phyloP scores from a whole-genome alignment of 164 flowering plant genomes.

The Vitis riparia region DNA sequence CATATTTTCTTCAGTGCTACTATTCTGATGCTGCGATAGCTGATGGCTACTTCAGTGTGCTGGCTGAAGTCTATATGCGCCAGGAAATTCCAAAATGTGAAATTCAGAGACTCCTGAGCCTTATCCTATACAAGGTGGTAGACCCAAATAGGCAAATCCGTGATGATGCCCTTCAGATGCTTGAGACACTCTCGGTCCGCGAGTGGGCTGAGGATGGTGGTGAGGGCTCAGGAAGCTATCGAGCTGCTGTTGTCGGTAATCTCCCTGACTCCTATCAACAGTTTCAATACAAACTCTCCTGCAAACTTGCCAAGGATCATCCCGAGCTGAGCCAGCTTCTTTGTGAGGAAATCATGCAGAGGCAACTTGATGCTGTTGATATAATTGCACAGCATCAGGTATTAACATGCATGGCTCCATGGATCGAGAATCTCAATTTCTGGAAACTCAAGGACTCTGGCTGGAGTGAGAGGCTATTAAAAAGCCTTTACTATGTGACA shows the following conservation, averaged over 20 bases:
- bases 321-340: slow-evolving; percentile 95
- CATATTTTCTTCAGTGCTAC: slow-evolving; percentile 68
- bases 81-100: slow-evolving; percentile 98
- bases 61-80: slow-evolving; percentile 99
- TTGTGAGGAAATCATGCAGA: slow-evolving; percentile 99
- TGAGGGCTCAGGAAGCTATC: slow-evolving; percentile 79
- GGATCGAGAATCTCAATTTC: slow-evolving; percentile 97
- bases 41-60: slow-evolving; percentile 97
- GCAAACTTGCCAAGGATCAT: slow-evolving; percentile 96
- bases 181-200: slow-evolving; percentile 92
- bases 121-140: slow-evolving; percentile 97
- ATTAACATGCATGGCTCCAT: slow-evolving; percentile 98
- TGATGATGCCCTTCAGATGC: slow-evolving; percentile 99
- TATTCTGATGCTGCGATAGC: slow-evolving; percentile 94
- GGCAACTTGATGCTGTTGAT: slow-evolving; percentile 98
- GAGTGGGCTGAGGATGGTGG: slow-evolving; percentile 96
- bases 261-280: slow-evolving; percentile 99
- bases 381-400: slow-evolving; percentile 99
- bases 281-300: slow-evolving; percentile 95
- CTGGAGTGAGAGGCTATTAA: slow-evolving; percentile 94
- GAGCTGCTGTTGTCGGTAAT: slow-evolving; percentile 98
- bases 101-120: slow-evolving; percentile 90
- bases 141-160: slow-evolving; percentile 95
- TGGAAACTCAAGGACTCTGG: slow-evolving; percentile 94
- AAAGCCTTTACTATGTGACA: slow-evolving; percentile 95